Base-by-base conservation (phyloP, 768 basidiomycete genomes). In the Auriscalpium vulgare region DNA sequence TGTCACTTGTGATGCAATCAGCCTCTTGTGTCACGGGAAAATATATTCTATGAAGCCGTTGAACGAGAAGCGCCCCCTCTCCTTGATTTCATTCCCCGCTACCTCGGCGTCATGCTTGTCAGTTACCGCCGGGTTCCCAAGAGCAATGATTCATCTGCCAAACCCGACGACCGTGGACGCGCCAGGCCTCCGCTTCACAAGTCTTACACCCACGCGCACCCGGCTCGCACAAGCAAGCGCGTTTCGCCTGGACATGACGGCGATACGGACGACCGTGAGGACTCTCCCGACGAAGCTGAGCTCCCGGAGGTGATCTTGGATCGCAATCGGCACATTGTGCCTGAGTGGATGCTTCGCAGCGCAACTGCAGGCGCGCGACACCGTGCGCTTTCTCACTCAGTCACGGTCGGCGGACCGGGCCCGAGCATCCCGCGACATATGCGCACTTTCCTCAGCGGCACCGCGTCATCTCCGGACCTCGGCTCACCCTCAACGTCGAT, bases 91-190 rank as follows among this genome's bases (percentile, higher is more conserved):
- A 97, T 97, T 57, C 97, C 97, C n/a, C 87, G 95, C 46, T 99
- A 99, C 70, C 78, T 99, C 14, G 97, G 97, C 21, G 97, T 99
- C 54, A 97, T 99, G 93, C 80, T 98, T 44, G 95, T 99, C 64
- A 95, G 88, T 52, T 98, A 98, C 67, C 84, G 97, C 23, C 82
- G 87, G 13, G 88, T 92, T 1, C 71, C 58, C 14, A 62, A 56
- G 46, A 59, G 63, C 49, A 54, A 65, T 29, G 56, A 57, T 17
- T 50, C 61, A 1, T 57, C 59, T 3, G 40, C 47, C 47, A 58
- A 59, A n/a, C 57, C 58, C n/a, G 10, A 8, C 19, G 47, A 53
- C 10, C 53, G 56, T 29, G 48, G 56, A 14, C 54, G 48, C 29
- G 57, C 64, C 16, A 67, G 71, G 10, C 71, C 66, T 4, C 60